phyloP scores from a whole-genome alignment of 352 stramenopile genomes.

The Phytophthora melonis region DNA sequence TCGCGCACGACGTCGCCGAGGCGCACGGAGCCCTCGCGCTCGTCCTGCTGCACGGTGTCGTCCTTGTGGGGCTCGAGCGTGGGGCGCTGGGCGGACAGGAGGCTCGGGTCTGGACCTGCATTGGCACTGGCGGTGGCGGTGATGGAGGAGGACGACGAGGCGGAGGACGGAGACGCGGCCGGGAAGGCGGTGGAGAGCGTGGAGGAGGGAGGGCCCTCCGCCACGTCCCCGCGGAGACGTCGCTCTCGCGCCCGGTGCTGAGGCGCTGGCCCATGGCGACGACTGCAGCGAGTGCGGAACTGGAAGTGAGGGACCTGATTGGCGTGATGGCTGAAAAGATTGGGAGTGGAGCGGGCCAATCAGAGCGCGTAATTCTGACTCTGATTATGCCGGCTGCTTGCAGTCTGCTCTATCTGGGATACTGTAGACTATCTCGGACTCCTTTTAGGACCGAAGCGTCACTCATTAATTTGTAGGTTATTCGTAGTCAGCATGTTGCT shows the following conservation, averaged over 20 bases:
- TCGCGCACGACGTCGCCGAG: conserved; percentile 33
- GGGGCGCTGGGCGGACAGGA: conserved; percentile 16
- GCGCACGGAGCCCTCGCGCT: conserved; percentile 17
- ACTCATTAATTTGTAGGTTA: too few species aligned
- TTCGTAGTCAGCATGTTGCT: too few species aligned
- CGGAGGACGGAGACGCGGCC: conserved; percentile 5
- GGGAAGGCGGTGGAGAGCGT: background rate
- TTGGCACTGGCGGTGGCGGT: background rate
- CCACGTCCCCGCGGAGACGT: conserved; percentile 14
- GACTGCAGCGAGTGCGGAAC: background rate
- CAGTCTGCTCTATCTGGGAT: too few species aligned
- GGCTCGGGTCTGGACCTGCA: background rate
- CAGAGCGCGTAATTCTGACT: background rate
- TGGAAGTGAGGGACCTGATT: background rate
- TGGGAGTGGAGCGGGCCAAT: background rate
- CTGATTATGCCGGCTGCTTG: background rate
- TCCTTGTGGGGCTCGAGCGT: conserved; percentile 11
- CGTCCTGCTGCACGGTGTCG: conserved; percentile 6
- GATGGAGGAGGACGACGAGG: background rate
- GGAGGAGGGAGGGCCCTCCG: background rate
- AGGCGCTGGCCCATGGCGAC: conserved; percentile 45
- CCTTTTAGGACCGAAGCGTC: too few species aligned
- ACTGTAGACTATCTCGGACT: too few species aligned
- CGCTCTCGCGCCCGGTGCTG: conserved; percentile 40
- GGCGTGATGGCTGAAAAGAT: background rate